Evolutionary conservation across 2,329 filamentous ascomycete species (phyloP).

Genomic region (Scytalidium sp.): DNA sequence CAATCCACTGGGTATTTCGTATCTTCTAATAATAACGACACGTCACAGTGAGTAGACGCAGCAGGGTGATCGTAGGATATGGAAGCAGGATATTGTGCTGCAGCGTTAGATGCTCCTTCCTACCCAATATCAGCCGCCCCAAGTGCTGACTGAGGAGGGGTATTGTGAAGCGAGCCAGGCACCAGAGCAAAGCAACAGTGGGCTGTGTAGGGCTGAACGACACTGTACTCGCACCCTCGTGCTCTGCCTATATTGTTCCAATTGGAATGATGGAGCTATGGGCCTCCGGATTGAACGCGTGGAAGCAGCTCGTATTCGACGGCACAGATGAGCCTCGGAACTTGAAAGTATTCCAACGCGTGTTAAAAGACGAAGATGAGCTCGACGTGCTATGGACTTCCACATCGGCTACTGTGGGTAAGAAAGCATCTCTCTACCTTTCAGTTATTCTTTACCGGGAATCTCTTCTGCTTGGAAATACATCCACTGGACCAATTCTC

Average conservation of each 20-base stretch:
- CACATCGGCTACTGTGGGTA: constrained; percentile 47
- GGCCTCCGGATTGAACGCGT: constrained; percentile 57
- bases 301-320: constrained; percentile 48
- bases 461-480: no score
- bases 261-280: constrained; percentile 43
- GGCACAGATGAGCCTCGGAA: constrained; percentile 40
- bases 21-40: not conserved
- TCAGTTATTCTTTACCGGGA: constrained; percentile 1
- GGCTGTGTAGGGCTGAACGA: constrained; percentile 1
- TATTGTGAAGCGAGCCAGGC: not conserved
- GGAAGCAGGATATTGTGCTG: not conserved
- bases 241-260: no score
- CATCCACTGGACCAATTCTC: no score
- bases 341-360: constrained; percentile 38
- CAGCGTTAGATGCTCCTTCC: not conserved
- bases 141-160: not conserved
- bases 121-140: not conserved
- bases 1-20: constrained; percentile 2
- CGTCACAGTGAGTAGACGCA: not conserved
- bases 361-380: constrained; percentile 31
- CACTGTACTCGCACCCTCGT: not conserved
- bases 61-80: not conserved
- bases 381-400: constrained; percentile 35
- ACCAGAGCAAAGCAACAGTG: not conserved
- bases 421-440: constrained; percentile 24